Evolutionary conservation across 192 early-diverging fungal species (phyloP).

Genomic region (Allomyces arbusculus): DNA sequence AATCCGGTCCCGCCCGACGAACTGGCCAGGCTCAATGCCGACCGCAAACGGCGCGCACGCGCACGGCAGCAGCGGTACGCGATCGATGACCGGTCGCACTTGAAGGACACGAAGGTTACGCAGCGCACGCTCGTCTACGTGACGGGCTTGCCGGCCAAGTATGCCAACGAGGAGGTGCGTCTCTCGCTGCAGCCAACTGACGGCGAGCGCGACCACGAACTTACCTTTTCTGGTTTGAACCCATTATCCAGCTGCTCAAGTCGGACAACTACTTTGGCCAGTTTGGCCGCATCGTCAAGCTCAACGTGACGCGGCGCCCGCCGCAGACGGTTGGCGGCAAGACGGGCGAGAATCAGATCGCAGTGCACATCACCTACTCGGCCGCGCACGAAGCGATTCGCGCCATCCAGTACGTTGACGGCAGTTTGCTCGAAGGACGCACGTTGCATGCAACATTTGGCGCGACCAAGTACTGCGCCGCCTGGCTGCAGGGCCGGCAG

Average conservation of each 20-base stretch:
- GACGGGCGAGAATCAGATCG: conserved; percentile 22
- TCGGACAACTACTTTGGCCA: conserved; percentile 91
- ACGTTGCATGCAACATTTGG: conserved; percentile 69
- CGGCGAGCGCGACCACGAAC: background rate
- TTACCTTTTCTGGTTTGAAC: background rate
- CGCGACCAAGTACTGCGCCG: conserved; percentile 96
- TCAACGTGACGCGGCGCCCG: conserved; percentile 71
- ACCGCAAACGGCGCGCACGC: background rate
- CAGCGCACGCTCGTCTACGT: conserved; percentile 98
- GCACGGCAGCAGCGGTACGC: background rate
- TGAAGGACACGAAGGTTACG: conserved; percentile 81
- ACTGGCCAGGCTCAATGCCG: background rate
- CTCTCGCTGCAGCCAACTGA: background rate
- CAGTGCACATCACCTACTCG: conserved; percentile 83
- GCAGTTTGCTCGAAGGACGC: conserved; percentile 56
- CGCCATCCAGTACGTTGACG: conserved; percentile 89
- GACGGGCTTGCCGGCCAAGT: conserved; percentile 66
- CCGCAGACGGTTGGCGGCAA: conserved; percentile 14
- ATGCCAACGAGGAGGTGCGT: conserved; percentile 72
- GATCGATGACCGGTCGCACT: conserved; percentile 10
- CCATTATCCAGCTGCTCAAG: conserved; percentile 35
- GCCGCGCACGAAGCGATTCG: conserved; percentile 78
- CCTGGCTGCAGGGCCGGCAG: conserved; percentile 69
- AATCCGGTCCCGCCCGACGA: conserved; percentile 12
- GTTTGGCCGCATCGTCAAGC: conserved; percentile 85